Percentiles rank a stretch among this genome's conserved stretches.
Evolutionary conservation across 345 rosid genomes (phyloP).

Genomic region (Raphanus sativus): DNA sequence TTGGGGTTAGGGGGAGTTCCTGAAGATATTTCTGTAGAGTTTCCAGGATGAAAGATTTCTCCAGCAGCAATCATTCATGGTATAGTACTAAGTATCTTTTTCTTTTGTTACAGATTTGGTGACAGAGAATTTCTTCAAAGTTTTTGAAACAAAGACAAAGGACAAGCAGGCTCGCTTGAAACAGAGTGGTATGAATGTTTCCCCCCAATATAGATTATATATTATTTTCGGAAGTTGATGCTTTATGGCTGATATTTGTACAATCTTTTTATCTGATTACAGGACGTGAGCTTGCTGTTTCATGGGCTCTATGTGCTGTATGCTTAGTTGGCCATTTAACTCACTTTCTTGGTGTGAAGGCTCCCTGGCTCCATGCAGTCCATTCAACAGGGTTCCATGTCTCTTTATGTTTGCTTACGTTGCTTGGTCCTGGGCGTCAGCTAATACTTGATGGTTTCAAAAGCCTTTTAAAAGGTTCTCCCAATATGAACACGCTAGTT

Average conservation of each 20-base stretch:
- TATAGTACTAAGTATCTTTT: conserved; percentile 34
- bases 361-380: conserved; percentile 74
- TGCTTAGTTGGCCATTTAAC: conserved; percentile 91
- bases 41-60: no score
- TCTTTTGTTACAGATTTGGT: conserved; percentile 59
- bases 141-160: conserved; percentile 79
- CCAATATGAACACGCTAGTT: conserved; percentile 95
- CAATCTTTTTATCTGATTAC: conserved; percentile 19
- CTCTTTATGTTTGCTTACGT: conserved; percentile 72
- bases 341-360: conserved; percentile 66
- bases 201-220: background rate
- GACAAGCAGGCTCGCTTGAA: conserved; percentile 73
- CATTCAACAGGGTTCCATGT: conserved; percentile 95
- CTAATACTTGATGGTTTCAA: conserved; percentile 81
- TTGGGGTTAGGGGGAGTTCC: no score
- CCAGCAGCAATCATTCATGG: background rate
- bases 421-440: conserved; percentile 94
- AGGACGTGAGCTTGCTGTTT: conserved; percentile 91
- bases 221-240: conserved; percentile 5
- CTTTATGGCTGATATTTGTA: conserved; percentile 22
- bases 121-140: conserved; percentile 60
- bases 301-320: conserved; percentile 97
- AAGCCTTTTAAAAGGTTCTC: conserved; percentile 77
- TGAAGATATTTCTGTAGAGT: no score
- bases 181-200: conserved; percentile 65